Percentiles rank a stretch among this genome's conserved stretches.
phyloP scores from a whole-genome alignment of 768 basidiomycete species.

The Trametes cinnabarina region DNA sequence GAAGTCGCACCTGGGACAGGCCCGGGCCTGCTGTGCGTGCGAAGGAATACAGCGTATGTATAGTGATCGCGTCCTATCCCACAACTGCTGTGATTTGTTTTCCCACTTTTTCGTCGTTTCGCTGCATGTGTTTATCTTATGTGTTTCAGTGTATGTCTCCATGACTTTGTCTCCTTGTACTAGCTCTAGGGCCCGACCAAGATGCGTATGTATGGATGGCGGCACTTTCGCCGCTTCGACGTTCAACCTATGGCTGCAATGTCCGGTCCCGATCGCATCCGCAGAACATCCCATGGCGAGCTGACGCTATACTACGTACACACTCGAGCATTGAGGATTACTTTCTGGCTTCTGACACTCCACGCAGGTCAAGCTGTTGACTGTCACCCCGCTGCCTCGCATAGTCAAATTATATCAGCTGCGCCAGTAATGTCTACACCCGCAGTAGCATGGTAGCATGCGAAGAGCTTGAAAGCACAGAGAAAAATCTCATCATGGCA shows the following conservation, averaged over 20 bases:
- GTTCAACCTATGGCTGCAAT: too few relatives aligned
- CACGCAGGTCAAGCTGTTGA: too few relatives aligned
- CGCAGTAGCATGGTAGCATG: too few relatives aligned
- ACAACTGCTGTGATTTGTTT: constrained; percentile 20
- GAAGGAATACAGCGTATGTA: not conserved
- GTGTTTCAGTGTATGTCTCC: constrained; percentile 21
- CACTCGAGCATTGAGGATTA: too few relatives aligned
- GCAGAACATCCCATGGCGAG: too few relatives aligned
- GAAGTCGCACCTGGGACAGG: constrained; percentile 50
- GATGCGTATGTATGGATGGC: not conserved
- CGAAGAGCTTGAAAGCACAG: not conserved
- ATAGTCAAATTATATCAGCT: too few relatives aligned
- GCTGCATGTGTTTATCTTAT: constrained; percentile 21
- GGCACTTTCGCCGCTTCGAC: too few relatives aligned
- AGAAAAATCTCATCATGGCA: not conserved
- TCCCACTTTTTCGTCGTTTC: not conserved
- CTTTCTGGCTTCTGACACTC: too few relatives aligned
- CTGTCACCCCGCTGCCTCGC: too few relatives aligned
- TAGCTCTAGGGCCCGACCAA: not conserved
- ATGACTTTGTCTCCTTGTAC: constrained; percentile 11
- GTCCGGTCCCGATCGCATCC: too few relatives aligned
- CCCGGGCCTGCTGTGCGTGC: not conserved
- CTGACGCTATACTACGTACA: too few relatives aligned
- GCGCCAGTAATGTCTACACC: too few relatives aligned
- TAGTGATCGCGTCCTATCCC: not conserved